These are phyloP conservation scores for Myxozyma vanderwaltii DNA, from an alignment of 805 yeast species.

Conservation along the genomic window DNA sequence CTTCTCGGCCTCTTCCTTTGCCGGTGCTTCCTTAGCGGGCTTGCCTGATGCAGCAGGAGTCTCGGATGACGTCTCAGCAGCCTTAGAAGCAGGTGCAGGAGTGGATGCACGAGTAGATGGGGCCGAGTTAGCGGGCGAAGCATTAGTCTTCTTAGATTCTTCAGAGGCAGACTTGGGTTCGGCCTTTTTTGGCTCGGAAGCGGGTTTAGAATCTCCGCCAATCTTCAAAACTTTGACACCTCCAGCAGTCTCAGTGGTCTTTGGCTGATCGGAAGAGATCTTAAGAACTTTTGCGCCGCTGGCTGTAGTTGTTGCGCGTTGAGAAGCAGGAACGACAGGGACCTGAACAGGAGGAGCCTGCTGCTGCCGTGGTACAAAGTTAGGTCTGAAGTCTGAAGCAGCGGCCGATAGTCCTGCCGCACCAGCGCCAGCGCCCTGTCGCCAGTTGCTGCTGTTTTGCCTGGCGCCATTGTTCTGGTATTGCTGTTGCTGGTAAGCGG, in stretches of 20 bases:
- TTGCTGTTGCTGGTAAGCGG: conserved; percentile 22
- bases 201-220: conserved; percentile 27
- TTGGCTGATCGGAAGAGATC: conserved; percentile 12
- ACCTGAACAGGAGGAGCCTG: conserved; percentile 2
- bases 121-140: neutral
- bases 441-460: conserved; percentile 25
- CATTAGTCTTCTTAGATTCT: conserved; percentile 9
- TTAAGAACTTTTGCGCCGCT: conserved; percentile 18
- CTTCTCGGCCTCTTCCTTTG: conserved; percentile 27
- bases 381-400: conserved; percentile 31
- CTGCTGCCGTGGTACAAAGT: conserved; percentile 21
- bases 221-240: conserved; percentile 21
- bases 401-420: conserved; percentile 16
- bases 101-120: neutral
- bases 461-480: conserved; percentile 31
- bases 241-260: conserved; percentile 11
- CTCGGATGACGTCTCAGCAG: conserved; percentile 35
- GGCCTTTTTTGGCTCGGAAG: conserved; percentile 24
- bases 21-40: conserved; percentile 33
- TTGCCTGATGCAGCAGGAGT: conserved; percentile 34
- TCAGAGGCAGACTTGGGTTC: conserved; percentile 26
- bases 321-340: conserved; percentile 3
- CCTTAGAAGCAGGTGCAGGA: conserved; percentile 31
- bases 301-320: conserved; percentile 20
- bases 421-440: conserved; percentile 19